Base-by-base conservation (phyloP, 306 rosid genomes). In the Begonia peltatifolia region DNA sequence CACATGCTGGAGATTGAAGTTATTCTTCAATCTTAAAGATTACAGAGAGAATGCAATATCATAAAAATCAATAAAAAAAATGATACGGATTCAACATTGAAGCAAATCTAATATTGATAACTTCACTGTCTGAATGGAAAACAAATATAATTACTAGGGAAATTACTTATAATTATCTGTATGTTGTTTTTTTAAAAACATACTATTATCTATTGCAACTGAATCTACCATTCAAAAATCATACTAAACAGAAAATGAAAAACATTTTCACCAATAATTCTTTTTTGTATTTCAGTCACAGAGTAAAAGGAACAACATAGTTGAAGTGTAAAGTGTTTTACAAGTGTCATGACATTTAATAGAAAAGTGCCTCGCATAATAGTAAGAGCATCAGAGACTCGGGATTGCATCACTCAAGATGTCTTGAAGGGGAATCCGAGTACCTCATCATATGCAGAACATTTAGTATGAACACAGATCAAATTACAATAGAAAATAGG, bases 361-460 rank as follows among this genome's bases (percentile, higher is more conserved):
- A 48, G 9, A 5, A 50, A 12, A 14, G 2, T 2, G 13, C 17
- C 41, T 14, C 18, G 16, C 0, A 2, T 49, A 60, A 38, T 14
- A 10, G 6, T 9, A 4, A 3, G 22, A 51, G 57, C 65, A 60
- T 60, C 65, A 51, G 65, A 51, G 22, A 60, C 65, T 60, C 65
- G 65, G 42, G 51, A 5, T 10, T 12, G 58, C 65, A 61, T 74
- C 79, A 56, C 64, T 17, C 64, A 60, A 47, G 43, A 64, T n/a
- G 59, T 64, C 59, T 20, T 68, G 79, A 64, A 68, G 76, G 76
- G 76, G 76, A 74, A 69, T 74, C 79, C 76, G 70, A 74, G 76
- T 8, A 69, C 44, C 9, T 66, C 76, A 11, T 74, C 80, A 61
- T 57, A 20, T 59, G 76, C 60, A 17, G 23, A 36, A 8, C 15